Percentiles rank a stretch among this genome's conserved stretches.
phyloP scores from a whole-genome alignment of 2,329 filamentous ascomycete genomes.

The Sporothrix brasiliensis region DNA sequence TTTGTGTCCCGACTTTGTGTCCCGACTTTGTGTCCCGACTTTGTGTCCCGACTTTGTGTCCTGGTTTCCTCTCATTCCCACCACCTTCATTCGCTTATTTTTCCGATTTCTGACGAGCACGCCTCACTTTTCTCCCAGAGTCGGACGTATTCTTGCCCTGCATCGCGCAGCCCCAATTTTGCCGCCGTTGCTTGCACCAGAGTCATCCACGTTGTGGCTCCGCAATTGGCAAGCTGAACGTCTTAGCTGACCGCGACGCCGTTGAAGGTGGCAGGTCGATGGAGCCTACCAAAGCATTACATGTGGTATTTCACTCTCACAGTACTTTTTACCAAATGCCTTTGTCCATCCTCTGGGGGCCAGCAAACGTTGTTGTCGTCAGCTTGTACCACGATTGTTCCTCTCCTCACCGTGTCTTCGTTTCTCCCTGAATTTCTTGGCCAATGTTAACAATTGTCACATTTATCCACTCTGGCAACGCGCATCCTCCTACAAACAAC shows the following conservation, averaged over 20 bases:
- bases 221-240: constrained; percentile 1
- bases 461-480: not conserved
- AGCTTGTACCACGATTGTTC: too few relatives aligned
- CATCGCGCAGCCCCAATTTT: not conserved
- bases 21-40: too few relatives aligned
- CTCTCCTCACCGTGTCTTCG: not conserved
- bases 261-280: not conserved
- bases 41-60: not conserved
- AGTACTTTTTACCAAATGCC: not conserved
- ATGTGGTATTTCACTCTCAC: not conserved
- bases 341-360: not conserved
- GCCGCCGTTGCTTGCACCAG: constrained; percentile 10
- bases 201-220: constrained; percentile 25
- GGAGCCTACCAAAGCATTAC: not conserved
- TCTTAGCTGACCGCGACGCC: not conserved
- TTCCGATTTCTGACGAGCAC: not conserved
- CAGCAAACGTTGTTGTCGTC: not conserved
- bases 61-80: not conserved
- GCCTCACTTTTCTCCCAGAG: constrained; percentile 11
- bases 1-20: not conserved
- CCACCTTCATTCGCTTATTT: not conserved
- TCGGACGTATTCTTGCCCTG: not conserved
- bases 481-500: not conserved
- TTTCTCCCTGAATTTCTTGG: not conserved
- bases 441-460: not conserved